Percentiles rank a stretch among this genome's conserved stretches.
Evolutionary conservation across 2,329 filamentous ascomycete genomes (phyloP).

Genomic region (Diaporthe destruens): DNA sequence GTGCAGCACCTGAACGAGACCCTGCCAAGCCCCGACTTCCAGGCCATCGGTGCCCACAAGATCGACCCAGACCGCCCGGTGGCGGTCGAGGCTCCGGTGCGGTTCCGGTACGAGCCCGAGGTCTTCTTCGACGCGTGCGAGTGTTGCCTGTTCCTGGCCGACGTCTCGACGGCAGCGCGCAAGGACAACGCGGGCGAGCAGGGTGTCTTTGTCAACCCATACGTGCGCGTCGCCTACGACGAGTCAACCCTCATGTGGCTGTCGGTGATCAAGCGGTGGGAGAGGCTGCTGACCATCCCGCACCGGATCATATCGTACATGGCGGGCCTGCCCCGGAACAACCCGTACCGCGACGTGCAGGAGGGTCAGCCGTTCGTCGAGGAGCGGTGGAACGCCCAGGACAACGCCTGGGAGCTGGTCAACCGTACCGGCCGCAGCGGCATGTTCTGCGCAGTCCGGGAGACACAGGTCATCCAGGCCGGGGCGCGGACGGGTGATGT

Average conservation of each 20-base stretch:
- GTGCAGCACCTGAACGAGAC: conserved; percentile 60
- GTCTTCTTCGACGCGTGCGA: conserved; percentile 74
- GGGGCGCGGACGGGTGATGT: conserved; percentile 48
- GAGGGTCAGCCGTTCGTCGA: conserved; percentile 68
- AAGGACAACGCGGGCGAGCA: conserved; percentile 57
- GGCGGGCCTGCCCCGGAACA: conserved; percentile 68
- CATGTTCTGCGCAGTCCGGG: conserved; percentile 67
- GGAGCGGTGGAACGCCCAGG: conserved; percentile 58
- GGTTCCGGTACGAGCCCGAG: conserved; percentile 71
- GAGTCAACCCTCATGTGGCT: conserved; percentile 69
- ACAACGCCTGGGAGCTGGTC: conserved; percentile 56
- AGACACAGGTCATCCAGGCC: conserved; percentile 57
- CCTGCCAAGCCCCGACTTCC: conserved; percentile 52
- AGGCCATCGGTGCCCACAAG: conserved; percentile 50
- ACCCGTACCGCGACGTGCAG: conserved; percentile 70
- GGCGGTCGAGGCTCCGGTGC: conserved; percentile 55
- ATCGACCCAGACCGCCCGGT: conserved; percentile 52
- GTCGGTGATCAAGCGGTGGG: conserved; percentile 71
- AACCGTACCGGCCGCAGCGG: conserved; percentile 62
- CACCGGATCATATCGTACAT: conserved; percentile 70
- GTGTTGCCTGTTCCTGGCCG: conserved; percentile 70
- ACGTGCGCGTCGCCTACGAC: conserved; percentile 78
- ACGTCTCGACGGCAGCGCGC: conserved; percentile 56
- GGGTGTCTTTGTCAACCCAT: conserved; percentile 81
- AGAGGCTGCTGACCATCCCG: conserved; percentile 71